Evolutionary conservation across 2,329 filamentous ascomycete species (phyloP).

Genomic region (Sporothrix schenckii): DNA sequence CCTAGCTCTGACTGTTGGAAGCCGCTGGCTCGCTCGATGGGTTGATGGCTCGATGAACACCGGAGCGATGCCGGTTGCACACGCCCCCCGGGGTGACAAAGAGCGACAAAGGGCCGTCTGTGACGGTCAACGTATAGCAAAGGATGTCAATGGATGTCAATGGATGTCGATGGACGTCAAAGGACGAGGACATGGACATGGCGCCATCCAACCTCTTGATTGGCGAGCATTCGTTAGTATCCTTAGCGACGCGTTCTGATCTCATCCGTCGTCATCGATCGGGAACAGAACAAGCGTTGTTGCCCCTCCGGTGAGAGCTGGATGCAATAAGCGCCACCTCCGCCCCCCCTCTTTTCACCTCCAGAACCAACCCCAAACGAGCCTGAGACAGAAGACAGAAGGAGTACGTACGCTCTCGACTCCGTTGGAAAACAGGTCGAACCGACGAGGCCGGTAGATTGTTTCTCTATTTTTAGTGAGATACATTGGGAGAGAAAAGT

Average conservation of each 20-base stretch:
- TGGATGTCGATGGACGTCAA: background rate
- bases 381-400: background rate
- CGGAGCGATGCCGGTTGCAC: background rate
- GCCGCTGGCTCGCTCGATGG: too few relatives aligned
- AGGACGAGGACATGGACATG: conserved; percentile 14
- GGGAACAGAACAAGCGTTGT: background rate
- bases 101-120: background rate
- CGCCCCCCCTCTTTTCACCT: background rate
- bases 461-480: conserved; percentile 10
- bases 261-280: conserved; percentile 29
- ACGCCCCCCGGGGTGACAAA: too few relatives aligned
- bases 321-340: background rate
- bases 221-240: background rate
- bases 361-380: too few relatives aligned
- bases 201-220: conserved; percentile 8
- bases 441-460: background rate
- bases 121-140: too few relatives aligned
- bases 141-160: too few relatives aligned
- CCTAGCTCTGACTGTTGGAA: conserved; percentile 1
- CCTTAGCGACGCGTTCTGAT: conserved; percentile 11
- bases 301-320: background rate
- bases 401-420: background rate
- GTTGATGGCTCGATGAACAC: background rate
- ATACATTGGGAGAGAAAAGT: background rate
- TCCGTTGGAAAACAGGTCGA: background rate